Base-by-base conservation (phyloP, 257 asterid species). In the Leonotis leonurus region DNA sequence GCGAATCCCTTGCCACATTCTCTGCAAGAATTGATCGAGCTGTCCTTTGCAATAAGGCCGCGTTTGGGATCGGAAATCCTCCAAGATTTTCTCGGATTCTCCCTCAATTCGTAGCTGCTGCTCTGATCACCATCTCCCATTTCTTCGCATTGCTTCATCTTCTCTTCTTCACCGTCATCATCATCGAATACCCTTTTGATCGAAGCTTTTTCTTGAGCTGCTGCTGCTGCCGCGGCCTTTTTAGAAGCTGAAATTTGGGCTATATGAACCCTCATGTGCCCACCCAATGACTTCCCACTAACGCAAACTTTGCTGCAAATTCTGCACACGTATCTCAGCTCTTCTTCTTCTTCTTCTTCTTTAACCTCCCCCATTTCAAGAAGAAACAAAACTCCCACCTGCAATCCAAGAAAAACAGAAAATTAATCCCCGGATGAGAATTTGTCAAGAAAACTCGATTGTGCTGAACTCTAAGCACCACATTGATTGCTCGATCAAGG, bases 231-330 rank as follows among this genome's bases (percentile, higher is more conserved):
- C 2, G 70, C 79, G 1, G 69, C 75, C 26, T 75, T 80, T 61
- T 68, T 89, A 5, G 89, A 79, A 67, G 97, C 90, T 45, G 90
- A 48, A 68, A 85, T 80, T 65, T 56, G 57, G 16, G 86, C 75
- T 17, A 84, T 63, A 72, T 93, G 99, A 56, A 76, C 43, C 82
- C 96, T 78, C 99, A 87, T 85, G 77, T 93, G 99, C 20, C 99
- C 97, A 10, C 99, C 97, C 78, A 93, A 63, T 27, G 99, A 87
- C 76, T 76, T 87, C 51, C 96, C 97, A 64, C 78, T 93, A 0
- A 51, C 73, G 79, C 93, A 93, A 46, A 46, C 43, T 66, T 83
- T 83, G 80, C 62, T 70, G 74, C 99, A 89, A 37, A 80, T 81
- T 77, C 73, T 89, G 95, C 99, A 93, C 1, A 68, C 25, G 54